Base-by-base conservation (phyloP, 2,329 filamentous ascomycete species). In the Aspergillus puulaauensis region DNA sequence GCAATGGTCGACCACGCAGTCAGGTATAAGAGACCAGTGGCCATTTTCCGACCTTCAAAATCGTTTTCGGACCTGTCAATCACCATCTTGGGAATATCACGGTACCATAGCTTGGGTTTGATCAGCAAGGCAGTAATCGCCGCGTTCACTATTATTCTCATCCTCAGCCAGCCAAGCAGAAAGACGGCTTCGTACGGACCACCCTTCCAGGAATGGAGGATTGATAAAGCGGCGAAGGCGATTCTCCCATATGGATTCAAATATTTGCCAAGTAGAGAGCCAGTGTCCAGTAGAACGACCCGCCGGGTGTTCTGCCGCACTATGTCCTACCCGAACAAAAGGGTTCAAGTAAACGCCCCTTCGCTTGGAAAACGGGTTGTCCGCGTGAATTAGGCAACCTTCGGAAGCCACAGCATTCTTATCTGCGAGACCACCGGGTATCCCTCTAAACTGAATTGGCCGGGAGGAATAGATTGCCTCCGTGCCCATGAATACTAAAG, bases 331-430 rank as follows among this genome's bases (percentile, higher is more conserved):
- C 3, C 75, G 70, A 2, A 77, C 75, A n/a, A 67, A 60, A 3
- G 75, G 75, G 47, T 77, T 77, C 19, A 77, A 46, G 54, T 70
- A 77, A 4, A 77, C 66, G 5, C 74, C 73, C 33, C 68, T 66
- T 3, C 62, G 43, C 2, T 41, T 27, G 0, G 70, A 70, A 1
- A 74, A 61, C 1, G 68, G 68, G 56, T 75, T 75, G 54, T 77
- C 75, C 3, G 68, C 70, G 40, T 77, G 73, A 17, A 77, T 74
- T 52, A 93, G 82, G 72, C 90, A 93, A 76, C 89, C 92, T 73
- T 93, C 90, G 14, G 86, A 89, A n/a, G 81, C 90, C 72, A 93
- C 90, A 24, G 92, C 78, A 46, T 76, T 73, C 31, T 66, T 67
- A 3, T 64, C 58, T 0, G 81, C 80, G 1, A 93, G 82, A 4